Evolutionary conservation across 495 filamentous ascomycete species (phyloP), one percentile per base, ranked within the genome.

Genomic region (Podospora tetraspora): DNA sequence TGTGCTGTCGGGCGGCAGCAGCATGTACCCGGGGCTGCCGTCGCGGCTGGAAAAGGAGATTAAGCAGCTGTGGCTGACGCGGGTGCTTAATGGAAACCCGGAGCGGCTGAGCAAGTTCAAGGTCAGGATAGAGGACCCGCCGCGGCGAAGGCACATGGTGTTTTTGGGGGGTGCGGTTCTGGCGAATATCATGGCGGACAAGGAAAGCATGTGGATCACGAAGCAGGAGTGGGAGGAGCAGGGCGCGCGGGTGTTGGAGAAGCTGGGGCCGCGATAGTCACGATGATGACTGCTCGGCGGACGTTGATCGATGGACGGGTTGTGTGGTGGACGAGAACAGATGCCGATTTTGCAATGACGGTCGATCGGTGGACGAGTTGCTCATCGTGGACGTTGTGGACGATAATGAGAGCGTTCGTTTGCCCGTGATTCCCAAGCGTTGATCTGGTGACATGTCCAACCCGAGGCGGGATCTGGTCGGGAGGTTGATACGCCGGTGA

Each of bases 61-160:
- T 70, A 98, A 98, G 84, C 95, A 99, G 82, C 79, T 99, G 74
- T 98, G 96, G 96, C 86, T 99, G 66, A 97, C 95, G 13, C 89
- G 90, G 68, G 93, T 97, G 56, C 82, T 98, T 71, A 84, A 88
- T 24, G 93, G 93, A 25, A 90, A 99, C 77, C 94, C 95, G 16
- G 94, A 97, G 79, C 86, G 95, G 71, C 79, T 99, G 71, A 93
- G 87, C 80, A 99, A 98, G 89, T 98, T 99, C 86, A 98, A 97
- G 86, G 93, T 98, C 52, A 88, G 95, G 76, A 97, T 99, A 79
- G 96, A 99, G 75, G 95, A 99, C 77, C 96, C 95, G 59, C 95
- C 95, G 21, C 86, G 95, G 80, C 87, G 95, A 78, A 87, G 94
- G 76, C 96, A 99, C 80, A 98, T 99, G 95, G 96, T 98, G 5